Evolutionary conservation across 2,329 filamentous ascomycete species (phyloP).

Genomic region (Alternaria arborescens): DNA sequence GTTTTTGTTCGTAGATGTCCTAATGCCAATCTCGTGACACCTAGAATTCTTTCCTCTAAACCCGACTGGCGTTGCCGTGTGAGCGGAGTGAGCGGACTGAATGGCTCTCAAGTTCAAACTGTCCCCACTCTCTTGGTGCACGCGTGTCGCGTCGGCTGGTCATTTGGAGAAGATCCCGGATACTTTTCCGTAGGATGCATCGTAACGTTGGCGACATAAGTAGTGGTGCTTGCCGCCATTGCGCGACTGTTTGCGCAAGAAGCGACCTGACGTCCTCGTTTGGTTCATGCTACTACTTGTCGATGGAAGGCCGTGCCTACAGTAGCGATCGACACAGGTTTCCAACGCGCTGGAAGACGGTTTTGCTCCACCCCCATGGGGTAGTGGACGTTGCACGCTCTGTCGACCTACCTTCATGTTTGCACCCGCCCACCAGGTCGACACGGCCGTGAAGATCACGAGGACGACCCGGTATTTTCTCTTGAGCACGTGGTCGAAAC

Average conservation of each 20-base stretch:
- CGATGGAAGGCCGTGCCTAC: not conserved
- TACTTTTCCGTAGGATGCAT: conserved; percentile 6
- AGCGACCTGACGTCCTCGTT: not conserved
- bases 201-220: not conserved
- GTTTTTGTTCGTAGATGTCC: not conserved
- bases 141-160: not conserved
- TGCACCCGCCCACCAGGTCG: not conserved
- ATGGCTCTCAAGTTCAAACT: not conserved
- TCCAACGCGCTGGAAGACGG: conserved; percentile 20
- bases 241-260: not conserved
- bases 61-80: not conserved
- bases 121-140: not conserved
- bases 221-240: not conserved
- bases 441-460: conserved; percentile 4
- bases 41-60: not conserved
- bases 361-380: conserved; percentile 26
- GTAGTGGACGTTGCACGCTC: conserved; percentile 6
- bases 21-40: not conserved
- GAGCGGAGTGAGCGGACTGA: not conserved
- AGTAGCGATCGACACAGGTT: conserved; percentile 7
- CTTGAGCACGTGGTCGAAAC: conserved; percentile 11
- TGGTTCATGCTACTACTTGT: not conserved
- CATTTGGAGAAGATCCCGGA: not conserved
- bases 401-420: not conserved
- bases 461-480: conserved; percentile 12